Conservation (phyloP, 805 yeast species). For the Candida golubevii region DNA sequence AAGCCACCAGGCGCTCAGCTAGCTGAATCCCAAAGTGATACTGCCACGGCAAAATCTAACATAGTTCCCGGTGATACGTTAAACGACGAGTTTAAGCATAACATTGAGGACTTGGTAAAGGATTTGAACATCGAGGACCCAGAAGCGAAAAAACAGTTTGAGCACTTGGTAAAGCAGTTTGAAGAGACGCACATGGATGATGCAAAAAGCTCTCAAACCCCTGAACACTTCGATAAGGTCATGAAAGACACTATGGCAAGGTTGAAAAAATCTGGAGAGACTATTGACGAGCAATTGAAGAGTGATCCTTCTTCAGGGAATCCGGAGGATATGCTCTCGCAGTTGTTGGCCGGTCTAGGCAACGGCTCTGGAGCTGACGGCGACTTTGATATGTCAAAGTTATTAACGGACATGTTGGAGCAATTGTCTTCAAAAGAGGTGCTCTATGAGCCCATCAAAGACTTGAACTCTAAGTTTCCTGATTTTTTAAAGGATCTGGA, state of each 20-base stretch:
- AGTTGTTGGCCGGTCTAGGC: constrained; percentile 49
- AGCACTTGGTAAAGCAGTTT: constrained; percentile 42
- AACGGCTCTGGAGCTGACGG: constrained; percentile 33
- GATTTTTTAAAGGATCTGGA: constrained; percentile 59
- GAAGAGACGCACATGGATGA: constrained; percentile 32
- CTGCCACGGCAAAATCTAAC: constrained; percentile 7
- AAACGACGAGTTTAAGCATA: constrained; percentile 30
- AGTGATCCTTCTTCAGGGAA: constrained; percentile 39
- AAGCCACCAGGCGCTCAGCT: constrained; percentile 53
- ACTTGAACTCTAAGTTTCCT: constrained; percentile 68
- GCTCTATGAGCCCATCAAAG: constrained; percentile 83
- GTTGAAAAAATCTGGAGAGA: constrained; percentile 69
- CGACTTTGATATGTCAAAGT: constrained; percentile 57
- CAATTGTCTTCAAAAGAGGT: constrained; percentile 83
- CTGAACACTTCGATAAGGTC: constrained; percentile 59
- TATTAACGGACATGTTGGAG: constrained; percentile 69
- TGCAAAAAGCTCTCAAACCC: constrained; percentile 27
- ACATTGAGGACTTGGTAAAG: constrained; percentile 41
- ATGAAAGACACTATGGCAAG: constrained; percentile 78
- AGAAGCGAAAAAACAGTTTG: constrained; percentile 48
- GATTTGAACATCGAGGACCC: constrained; percentile 51
- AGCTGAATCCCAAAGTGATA: constrained; percentile 6
- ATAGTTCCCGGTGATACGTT: constrained; percentile 20
- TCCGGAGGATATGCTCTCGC: constrained; percentile 55
- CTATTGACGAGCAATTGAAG: constrained; percentile 57